phyloP scores from a whole-genome alignment of 2,329 filamentous ascomycete genomes.

The Emergomyces pasteurianus region DNA sequence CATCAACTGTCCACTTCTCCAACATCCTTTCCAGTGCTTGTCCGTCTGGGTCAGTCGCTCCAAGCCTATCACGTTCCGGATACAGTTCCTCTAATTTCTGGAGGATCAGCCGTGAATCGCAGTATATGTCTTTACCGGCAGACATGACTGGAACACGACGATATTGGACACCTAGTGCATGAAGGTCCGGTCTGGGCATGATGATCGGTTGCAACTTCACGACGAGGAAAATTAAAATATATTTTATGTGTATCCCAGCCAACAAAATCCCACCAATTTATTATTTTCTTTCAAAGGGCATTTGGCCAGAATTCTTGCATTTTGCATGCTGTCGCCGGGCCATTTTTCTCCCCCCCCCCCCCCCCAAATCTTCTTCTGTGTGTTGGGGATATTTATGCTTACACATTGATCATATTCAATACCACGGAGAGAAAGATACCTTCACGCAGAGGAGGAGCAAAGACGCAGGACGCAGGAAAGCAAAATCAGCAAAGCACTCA shows the following conservation, averaged over 20 bases:
- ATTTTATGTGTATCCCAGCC: neutral
- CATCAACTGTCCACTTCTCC: constrained; percentile 44
- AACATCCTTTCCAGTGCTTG: constrained; percentile 44
- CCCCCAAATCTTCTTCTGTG: neutral
- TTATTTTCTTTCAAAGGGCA: neutral
- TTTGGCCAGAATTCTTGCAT: neutral
- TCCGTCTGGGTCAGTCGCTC: constrained; percentile 29
- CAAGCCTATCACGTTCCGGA: constrained; percentile 30
- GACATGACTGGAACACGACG: constrained; percentile 57
- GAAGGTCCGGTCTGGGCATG: constrained; percentile 55
- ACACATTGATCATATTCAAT: constrained; percentile 59
- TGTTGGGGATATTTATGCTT: constrained; percentile 21
- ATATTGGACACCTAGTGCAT: constrained; percentile 50
- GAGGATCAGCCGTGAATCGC: constrained; percentile 58
- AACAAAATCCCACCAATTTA: neutral
- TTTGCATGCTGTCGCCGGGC: neutral
- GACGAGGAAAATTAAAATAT: neutral
- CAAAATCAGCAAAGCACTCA: neutral
- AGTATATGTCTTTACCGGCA: constrained; percentile 56
- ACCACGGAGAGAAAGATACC: constrained; percentile 55
- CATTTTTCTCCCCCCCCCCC: neutral
- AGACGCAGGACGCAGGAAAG: neutral
- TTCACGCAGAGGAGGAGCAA: neutral
- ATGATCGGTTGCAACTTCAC: constrained; percentile 51
- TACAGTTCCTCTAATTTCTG: constrained; percentile 49